Base-by-base conservation (phyloP, 805 yeast genomes). In the Metschnikowia bowlesiae region DNA sequence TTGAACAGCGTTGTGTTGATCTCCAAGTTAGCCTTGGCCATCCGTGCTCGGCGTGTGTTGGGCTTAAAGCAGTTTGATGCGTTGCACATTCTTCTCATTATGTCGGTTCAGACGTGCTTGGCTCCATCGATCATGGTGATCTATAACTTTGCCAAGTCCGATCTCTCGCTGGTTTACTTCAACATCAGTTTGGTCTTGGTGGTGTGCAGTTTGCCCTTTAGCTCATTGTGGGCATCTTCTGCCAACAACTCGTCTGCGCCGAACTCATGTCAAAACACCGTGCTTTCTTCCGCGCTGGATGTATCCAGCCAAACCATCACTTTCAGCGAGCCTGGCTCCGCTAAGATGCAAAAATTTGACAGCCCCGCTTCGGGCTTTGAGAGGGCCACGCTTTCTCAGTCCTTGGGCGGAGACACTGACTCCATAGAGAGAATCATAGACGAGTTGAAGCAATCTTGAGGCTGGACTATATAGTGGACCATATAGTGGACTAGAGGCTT, bases 151-250 rank as follows among this genome's bases (percentile, higher is more conserved):
- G 26, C 58, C 60, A 40, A 56, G 59, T 31, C 47, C 16, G 26
- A 36, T 16, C 26, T 57, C 71, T 31, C 71, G 75, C 28, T 57
- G 63, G 76, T 35, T 53, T 82, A 56, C 64, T 77, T 26, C 14
- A 75, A 84, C 3, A 61, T 87, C 30, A 81, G 88, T 2, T 69
- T 81, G 2, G 70, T 87, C 26, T 57, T 89, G 6, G 83, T 86
- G 16, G 85, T 86, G 0, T 62, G 88, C 29, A 86, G 91, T 3
- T 71, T 90, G 48, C 97, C 97, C 0, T 66, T 91, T 44, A 82
- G 96, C 0, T 81, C 96, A 0, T 78, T 90, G 79, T 90, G 97
- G 97, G 96, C 97, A 0, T 72, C 84, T 4, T 73, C 89, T 2
- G 75, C 85, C 1, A 83, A 84, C 58, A 80, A 79, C 49, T 61